These are phyloP conservation scores for Effrenium voratum DNA, from an alignment of 73 alveolate genomes.

Conservation along the genomic window DNA sequence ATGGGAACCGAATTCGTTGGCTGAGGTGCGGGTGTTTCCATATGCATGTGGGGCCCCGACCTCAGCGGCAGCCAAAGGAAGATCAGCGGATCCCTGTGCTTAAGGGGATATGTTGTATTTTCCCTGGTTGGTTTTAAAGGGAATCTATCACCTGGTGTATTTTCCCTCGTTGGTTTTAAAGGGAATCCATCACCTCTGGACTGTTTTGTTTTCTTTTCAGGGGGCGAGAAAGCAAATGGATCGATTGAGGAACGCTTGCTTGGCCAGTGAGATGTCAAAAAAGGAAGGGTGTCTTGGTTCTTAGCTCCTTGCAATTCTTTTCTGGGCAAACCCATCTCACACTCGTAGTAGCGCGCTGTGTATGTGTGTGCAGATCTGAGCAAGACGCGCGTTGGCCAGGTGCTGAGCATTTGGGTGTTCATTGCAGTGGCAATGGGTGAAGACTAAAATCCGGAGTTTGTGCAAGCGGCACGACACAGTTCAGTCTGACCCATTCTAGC, in stretches of 20 bases:
- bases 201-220: neutral
- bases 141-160: neutral
- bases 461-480: no score
- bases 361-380: neutral
- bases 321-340: neutral
- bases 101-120: neutral
- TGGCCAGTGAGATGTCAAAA: neutral
- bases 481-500: no score
- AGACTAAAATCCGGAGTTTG: constrained; percentile 11
- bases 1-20: neutral
- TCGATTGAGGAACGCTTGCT: neutral
- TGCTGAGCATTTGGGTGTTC: constrained; percentile 89
- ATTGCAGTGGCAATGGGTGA: constrained; percentile 86
- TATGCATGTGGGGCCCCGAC: constrained; percentile 53
- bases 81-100: neutral
- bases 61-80: neutral
- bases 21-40: constrained; percentile 60
- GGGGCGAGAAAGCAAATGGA: neutral
- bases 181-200: neutral
- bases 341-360: no score
- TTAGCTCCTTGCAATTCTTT: neutral
- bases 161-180: neutral
- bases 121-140: neutral
- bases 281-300: neutral
- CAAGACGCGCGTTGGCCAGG: constrained; percentile 25